Evolutionary conservation across 208 protist genomes (phyloP).

Genomic region (Leishmania aethiopica): DNA sequence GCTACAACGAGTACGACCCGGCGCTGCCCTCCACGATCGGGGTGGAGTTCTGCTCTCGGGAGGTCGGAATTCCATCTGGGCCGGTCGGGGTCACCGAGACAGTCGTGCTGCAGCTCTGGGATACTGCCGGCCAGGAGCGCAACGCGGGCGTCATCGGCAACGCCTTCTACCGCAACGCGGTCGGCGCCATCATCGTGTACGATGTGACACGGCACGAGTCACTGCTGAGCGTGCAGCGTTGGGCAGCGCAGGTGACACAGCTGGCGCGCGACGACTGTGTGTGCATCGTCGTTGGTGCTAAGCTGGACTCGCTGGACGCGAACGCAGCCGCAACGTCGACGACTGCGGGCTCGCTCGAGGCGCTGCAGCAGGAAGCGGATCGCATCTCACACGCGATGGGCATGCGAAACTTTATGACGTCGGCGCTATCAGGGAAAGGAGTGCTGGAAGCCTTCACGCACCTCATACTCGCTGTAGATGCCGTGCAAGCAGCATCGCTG

Average conservation of each 20-base stretch:
- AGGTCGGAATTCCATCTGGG: constrained; percentile 81
- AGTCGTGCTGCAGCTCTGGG: constrained; percentile 82
- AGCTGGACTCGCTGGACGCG: constrained; percentile 31
- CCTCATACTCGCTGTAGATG: constrained; percentile 44
- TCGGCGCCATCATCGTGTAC: constrained; percentile 48
- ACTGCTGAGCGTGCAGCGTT: constrained; percentile 38
- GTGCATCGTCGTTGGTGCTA: constrained; percentile 50
- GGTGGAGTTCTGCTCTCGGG: constrained; percentile 96
- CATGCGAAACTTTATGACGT: constrained; percentile 47
- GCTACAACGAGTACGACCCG: constrained; percentile 89
- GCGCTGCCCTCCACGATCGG: constrained; percentile 94
- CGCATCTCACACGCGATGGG: constrained; percentile 43
- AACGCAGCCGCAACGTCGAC: not conserved
- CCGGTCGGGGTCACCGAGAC: constrained; percentile 38
- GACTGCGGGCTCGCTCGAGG: constrained; percentile 1
- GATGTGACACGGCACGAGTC: constrained; percentile 47
- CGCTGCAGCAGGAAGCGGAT: constrained; percentile 37
- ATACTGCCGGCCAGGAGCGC: constrained; percentile 63
- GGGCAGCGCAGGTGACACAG: constrained; percentile 36
- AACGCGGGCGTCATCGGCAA: constrained; percentile 40
- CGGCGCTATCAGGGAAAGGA: constrained; percentile 39
- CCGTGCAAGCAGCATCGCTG: constrained; percentile 37
- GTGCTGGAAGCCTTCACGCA: constrained; percentile 54
- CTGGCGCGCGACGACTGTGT: constrained; percentile 48
- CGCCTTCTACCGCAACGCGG: constrained; percentile 56